Conservation (phyloP, 805 yeast genomes). For the Cyberlindnera xishuangbannaensis region DNA sequence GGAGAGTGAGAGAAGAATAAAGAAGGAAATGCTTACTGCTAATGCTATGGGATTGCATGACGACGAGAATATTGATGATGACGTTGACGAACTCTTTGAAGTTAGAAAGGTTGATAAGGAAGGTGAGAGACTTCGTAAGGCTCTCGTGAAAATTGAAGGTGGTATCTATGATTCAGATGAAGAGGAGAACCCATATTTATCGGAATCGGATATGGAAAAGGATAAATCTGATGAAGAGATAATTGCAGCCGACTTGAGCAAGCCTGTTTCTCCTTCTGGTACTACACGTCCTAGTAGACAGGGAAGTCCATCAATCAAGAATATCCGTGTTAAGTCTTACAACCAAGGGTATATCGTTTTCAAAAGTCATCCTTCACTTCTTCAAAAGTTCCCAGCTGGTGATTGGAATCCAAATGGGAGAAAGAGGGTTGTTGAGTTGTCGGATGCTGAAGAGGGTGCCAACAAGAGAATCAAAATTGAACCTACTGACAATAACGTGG, state of each 20-base stretch:
- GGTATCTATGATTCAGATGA: conserved; percentile 77
- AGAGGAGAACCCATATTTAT: conserved; percentile 77
- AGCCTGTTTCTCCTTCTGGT: conserved; percentile 21
- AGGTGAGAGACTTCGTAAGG: conserved; percentile 80
- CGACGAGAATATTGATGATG: conserved; percentile 54
- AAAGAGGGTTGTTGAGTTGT: conserved; percentile 28
- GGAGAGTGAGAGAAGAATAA: conserved; percentile 78
- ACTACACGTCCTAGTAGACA: conserved; percentile 11
- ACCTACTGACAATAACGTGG: conserved; percentile 7
- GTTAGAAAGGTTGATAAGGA: conserved; percentile 82
- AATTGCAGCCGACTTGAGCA: conserved; percentile 33
- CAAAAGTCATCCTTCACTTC: conserved; percentile 55
- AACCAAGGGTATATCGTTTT: conserved; percentile 54
- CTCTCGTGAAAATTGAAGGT: conserved; percentile 77
- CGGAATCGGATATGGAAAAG: conserved; percentile 58
- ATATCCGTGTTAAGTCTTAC: conserved; percentile 38
- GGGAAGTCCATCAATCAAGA: conserved; percentile 20
- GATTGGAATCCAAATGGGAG: conserved; percentile 73
- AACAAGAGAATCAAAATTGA: conserved; percentile 38
- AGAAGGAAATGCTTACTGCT: conserved; percentile 79
- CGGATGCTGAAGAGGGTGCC: conserved; percentile 25
- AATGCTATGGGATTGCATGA: conserved; percentile 63
- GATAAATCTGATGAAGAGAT: conserved; percentile 37
- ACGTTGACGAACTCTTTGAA: conserved; percentile 62
- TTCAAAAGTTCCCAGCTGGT: conserved; percentile 67